Evolutionary conservation across 2,329 filamentous ascomycete species (phyloP).

Genomic region (Thielaviopsis musarum): DNA sequence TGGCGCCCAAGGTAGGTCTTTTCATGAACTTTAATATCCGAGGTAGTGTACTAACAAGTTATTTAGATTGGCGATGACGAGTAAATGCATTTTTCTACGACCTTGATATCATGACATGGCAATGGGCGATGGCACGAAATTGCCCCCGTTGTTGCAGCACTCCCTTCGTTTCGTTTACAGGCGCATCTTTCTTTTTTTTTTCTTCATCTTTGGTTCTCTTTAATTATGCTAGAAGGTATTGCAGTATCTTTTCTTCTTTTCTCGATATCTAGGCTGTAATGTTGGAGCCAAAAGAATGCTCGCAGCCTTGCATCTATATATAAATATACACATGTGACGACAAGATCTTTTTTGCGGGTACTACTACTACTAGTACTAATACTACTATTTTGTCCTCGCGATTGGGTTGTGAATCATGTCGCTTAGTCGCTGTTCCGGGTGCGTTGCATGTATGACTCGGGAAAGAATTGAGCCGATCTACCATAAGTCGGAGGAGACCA

Average conservation of each 20-base stretch:
- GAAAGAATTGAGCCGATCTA: no score
- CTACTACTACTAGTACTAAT: no score
- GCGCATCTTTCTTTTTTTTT: background rate
- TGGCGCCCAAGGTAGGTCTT: conserved; percentile 80
- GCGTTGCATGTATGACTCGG: no score
- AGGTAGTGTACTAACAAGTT: background rate
- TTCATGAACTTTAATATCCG: background rate
- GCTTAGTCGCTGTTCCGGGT: no score
- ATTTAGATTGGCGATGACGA: conserved; percentile 18
- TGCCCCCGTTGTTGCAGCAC: background rate
- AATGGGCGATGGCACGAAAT: conserved; percentile 1
- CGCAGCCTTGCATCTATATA: conserved; percentile 9
- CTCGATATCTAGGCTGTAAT: background rate
- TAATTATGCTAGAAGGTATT: background rate
- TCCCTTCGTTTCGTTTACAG: background rate
- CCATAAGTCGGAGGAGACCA: no score
- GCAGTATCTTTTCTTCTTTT: background rate
- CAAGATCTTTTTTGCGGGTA: background rate
- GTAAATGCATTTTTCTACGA: conserved; percentile 11
- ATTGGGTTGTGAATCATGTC: no score
- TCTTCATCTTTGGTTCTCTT: background rate
- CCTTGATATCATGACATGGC: conserved; percentile 10
- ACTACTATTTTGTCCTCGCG: no score
- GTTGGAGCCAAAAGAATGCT: background rate
- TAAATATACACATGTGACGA: background rate